Conservation (phyloP, 2,329 filamentous ascomycete species). For the Clarireedia homoeocarpa region DNA sequence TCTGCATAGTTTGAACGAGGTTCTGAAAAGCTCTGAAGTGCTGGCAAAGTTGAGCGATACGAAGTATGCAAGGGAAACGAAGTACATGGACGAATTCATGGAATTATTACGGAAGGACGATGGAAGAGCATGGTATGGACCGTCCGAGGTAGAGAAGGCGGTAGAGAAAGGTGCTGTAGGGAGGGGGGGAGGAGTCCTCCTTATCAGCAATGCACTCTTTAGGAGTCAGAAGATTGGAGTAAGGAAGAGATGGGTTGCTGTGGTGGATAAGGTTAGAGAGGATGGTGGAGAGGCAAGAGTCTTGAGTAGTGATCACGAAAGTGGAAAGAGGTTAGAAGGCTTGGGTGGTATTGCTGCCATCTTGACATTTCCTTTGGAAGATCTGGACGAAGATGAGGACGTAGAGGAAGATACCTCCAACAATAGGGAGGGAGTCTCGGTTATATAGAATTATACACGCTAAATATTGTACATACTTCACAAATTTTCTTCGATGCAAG, state of each 20-base stretch:
- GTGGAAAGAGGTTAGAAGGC: conserved; percentile 50
- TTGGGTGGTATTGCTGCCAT: conserved; percentile 69
- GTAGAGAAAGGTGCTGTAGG: conserved; percentile 80
- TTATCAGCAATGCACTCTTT: conserved; percentile 85
- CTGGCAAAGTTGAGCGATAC: conserved; percentile 72
- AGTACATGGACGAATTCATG: conserved; percentile 77
- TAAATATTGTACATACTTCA: too few species aligned
- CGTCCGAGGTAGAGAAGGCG: conserved; percentile 52
- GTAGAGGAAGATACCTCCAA: conserved; percentile 18
- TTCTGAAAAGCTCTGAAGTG: conserved; percentile 75
- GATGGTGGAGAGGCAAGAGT: conserved; percentile 82
- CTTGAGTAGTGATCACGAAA: conserved; percentile 91
- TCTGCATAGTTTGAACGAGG: conserved; percentile 78
- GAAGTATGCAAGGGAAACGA: conserved; percentile 78
- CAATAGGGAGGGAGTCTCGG: background rate
- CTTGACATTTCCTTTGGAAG: conserved; percentile 78
- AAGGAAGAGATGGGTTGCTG: conserved; percentile 92
- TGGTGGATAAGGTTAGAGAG: conserved; percentile 76
- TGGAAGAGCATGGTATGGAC: conserved; percentile 79
- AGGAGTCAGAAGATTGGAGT: conserved; percentile 70
- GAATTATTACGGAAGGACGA: conserved; percentile 58
- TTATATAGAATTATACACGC: background rate
- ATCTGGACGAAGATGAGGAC: conserved; percentile 64
- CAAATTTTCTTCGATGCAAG: too few species aligned
- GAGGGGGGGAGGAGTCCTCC: conserved; percentile 72